Percentiles rank a stretch among this genome's conserved stretches.
phyloP scores from a whole-genome alignment of 2,329 filamentous ascomycete species.

The Ophiostoma montium region DNA sequence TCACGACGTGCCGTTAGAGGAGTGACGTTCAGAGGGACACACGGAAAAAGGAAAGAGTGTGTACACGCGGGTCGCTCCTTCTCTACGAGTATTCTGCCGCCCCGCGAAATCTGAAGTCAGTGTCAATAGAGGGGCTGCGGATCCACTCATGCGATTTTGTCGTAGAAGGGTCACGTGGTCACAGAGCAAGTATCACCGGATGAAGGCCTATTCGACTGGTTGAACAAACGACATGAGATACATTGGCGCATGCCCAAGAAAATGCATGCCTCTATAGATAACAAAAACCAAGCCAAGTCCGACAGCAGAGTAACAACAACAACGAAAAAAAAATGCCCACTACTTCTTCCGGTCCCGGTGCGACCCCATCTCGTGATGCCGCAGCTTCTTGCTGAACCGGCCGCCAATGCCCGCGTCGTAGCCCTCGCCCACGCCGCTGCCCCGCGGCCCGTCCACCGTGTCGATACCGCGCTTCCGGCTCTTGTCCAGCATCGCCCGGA shows the following conservation, averaged over 20 bases:
- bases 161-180: too few relatives aligned
- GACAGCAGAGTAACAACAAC: background rate
- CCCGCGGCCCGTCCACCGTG: slow-evolving; percentile 52
- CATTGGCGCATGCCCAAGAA: too few relatives aligned
- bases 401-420: slow-evolving; percentile 36
- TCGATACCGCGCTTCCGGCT: slow-evolving; percentile 70
- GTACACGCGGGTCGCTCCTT: too few relatives aligned
- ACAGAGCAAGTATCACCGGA: too few relatives aligned
- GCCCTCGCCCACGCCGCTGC: slow-evolving; percentile 31
- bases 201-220: too few relatives aligned
- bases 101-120: background rate
- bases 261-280: background rate
- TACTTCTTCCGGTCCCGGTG: slow-evolving; percentile 30
- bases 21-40: too few relatives aligned
- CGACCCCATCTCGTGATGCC: slow-evolving; percentile 32
- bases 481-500: slow-evolving; percentile 57
- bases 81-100: too few relatives aligned
- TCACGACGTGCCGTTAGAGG: too few relatives aligned
- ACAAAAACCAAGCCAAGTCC: background rate
- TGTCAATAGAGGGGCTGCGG: too few relatives aligned
- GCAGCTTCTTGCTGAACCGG: slow-evolving; percentile 56
- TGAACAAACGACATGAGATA: too few relatives aligned
- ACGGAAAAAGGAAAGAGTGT: too few relatives aligned
- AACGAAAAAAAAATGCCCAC: background rate
- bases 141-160: too few relatives aligned